These are phyloP conservation scores for Silene coronaria DNA, from an alignment of 179 eudicot species.

Conservation along the genomic window DNA sequence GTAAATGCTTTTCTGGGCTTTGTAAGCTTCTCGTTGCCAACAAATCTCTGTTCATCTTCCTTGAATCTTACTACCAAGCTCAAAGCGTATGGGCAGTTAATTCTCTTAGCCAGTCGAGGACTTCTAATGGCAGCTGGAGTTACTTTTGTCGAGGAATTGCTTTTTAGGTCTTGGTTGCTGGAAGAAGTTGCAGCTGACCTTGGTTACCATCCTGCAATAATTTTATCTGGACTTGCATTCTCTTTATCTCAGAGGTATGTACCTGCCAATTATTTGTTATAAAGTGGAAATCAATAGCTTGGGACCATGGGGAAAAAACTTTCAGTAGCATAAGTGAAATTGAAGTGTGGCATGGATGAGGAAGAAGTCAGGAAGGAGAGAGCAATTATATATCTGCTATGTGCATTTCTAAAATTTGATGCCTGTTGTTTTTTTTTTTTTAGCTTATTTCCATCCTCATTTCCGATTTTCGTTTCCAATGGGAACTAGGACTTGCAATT, in stretches of 20 bases:
- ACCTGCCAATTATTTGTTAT: not conserved
- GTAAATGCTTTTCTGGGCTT: conserved; percentile 55
- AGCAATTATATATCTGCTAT: not conserved
- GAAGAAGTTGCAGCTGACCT: conserved; percentile 80
- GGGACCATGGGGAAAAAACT: not conserved
- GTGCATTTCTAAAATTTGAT: not conserved
- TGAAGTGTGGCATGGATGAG: not conserved
- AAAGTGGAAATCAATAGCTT: not conserved
- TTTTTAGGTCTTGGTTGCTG: conserved; percentile 88
- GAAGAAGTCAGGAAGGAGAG: not conserved
- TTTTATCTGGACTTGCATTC: conserved; percentile 74
- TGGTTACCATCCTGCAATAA: conserved; percentile 68
- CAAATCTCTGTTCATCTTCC: conserved; percentile 38
- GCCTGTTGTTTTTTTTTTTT: not conserved
- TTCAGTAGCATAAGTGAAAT: not conserved
- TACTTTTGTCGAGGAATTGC: conserved; percentile 71
- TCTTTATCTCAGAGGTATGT: conserved; percentile 71
- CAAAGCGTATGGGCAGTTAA: conserved; percentile 44
- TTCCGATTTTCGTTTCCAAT: not conserved
- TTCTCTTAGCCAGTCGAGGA: conserved; percentile 50
- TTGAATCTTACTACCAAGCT: conserved; percentile 34
- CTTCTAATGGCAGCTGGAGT: conserved; percentile 55
- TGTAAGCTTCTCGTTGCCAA: conserved; percentile 56
- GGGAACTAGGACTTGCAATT: too few species aligned
- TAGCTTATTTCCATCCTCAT: not conserved